Conservation (phyloP, 2,329 filamentous ascomycete genomes). For the Xylaria sp. region DNA sequence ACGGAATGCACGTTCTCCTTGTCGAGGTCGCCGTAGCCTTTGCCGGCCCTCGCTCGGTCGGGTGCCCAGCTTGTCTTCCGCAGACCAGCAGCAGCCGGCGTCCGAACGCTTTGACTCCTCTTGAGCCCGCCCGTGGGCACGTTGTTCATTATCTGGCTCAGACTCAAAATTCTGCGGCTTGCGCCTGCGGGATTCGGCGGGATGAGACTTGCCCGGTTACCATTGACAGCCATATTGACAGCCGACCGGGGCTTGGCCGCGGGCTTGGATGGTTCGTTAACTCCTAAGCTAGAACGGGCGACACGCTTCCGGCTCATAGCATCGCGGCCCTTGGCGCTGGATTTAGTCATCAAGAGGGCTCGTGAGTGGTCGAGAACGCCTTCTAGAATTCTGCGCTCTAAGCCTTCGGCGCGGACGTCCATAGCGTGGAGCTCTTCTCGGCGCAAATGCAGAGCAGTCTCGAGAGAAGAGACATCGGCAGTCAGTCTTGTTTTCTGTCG, state of each 20-base stretch:
- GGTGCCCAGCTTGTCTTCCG: conserved; percentile 76
- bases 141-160: conserved; percentile 89
- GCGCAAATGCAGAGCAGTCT: conserved; percentile 88
- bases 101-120: conserved; percentile 81
- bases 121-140: conserved; percentile 71
- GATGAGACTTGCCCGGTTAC: conserved; percentile 59
- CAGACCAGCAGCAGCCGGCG: conserved; percentile 59
- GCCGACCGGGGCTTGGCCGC: conserved; percentile 47
- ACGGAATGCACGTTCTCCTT: conserved; percentile 70
- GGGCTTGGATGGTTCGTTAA: conserved; percentile 35
- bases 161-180: conserved; percentile 82
- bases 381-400: conserved; percentile 93
- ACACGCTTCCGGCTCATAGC: conserved; percentile 69
- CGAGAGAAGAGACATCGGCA: conserved; percentile 88
- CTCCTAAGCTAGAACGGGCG: conserved; percentile 54
- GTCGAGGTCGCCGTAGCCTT: conserved; percentile 63
- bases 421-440: conserved; percentile 91
- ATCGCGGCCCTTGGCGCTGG: conserved; percentile 59
- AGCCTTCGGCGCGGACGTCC: conserved; percentile 85
- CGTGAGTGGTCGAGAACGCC: conserved; percentile 97
- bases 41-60: conserved; percentile 54
- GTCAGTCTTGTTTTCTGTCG: conserved; percentile 82
- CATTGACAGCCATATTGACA: conserved; percentile 64
- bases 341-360: conserved; percentile 82
- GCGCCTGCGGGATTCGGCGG: conserved; percentile 62